phyloP scores from a whole-genome alignment of 75 land plant species.

The Picea sitchensis region DNA sequence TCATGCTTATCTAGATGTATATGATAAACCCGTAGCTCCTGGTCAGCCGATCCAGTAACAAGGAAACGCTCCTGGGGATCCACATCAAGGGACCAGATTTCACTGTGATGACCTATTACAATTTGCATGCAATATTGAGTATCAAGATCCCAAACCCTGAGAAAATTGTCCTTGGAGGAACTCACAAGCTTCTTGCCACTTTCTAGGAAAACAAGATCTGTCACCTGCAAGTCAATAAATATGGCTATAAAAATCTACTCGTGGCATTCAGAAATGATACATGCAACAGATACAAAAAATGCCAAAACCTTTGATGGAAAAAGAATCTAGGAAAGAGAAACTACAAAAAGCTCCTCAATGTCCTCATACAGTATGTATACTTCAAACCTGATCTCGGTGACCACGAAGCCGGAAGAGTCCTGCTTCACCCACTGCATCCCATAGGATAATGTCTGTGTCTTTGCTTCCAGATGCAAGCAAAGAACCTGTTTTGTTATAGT shows the following conservation, averaged over 20 bases:
- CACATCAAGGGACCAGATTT: slow-evolving; percentile 95
- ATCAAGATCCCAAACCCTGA: slow-evolving; percentile 96
- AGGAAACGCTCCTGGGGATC: slow-evolving; percentile 71
- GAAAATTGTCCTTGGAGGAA: slow-evolving; percentile 88
- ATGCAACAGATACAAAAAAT: background rate
- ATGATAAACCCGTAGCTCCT: slow-evolving; percentile 65
- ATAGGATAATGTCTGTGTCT: slow-evolving; percentile 87
- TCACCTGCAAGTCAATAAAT: slow-evolving; percentile 54
- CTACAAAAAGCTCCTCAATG: background rate
- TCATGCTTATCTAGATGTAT: slow-evolving; percentile 41
- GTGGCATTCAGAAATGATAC: background rate
- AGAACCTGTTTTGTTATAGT: slow-evolving; percentile 71
- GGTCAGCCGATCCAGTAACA: slow-evolving; percentile 92
- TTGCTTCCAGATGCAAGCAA: slow-evolving; percentile 97
- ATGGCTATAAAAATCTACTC: slow-evolving; percentile 2
- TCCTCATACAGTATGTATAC: background rate
- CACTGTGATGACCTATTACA: slow-evolving; percentile 85
- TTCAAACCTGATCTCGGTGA: slow-evolving; percentile 89
- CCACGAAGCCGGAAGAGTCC: slow-evolving; percentile 92
- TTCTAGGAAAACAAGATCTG: slow-evolving; percentile 91
- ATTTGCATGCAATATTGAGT: slow-evolving; percentile 90
- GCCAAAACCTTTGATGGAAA: background rate
- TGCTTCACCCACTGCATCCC: slow-evolving; percentile 95
- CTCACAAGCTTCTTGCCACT: slow-evolving; percentile 80
- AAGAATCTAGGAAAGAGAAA: background rate